A percentile compares a stretch with the other conserved stretches of the same genome.
Evolutionary conservation across 75 land plant genomes (phyloP).

Genomic region (Pinus albicaulis): DNA sequence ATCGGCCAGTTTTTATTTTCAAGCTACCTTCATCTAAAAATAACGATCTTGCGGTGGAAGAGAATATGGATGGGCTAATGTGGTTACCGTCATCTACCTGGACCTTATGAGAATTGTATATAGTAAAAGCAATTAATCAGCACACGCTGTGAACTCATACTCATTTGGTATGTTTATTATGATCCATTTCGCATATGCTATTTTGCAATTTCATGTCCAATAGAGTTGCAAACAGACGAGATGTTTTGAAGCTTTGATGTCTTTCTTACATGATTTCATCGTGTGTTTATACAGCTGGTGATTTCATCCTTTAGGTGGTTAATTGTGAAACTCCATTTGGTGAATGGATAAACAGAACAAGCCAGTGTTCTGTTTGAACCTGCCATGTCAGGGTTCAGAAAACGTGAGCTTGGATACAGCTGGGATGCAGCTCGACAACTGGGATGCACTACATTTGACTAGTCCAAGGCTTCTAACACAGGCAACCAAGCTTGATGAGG

Average conservation of each 20-base stretch:
- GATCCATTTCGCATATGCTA: not conserved
- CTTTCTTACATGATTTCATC: not conserved
- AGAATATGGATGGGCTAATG: not conserved
- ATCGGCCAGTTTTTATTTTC: slow-evolving; percentile 3
- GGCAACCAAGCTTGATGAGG: not conserved
- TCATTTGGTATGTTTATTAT: not conserved
- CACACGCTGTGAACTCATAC: not conserved
- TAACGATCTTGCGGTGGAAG: slow-evolving; percentile 18
- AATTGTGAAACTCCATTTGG: not conserved
- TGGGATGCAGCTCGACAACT: not conserved
- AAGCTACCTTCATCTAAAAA: slow-evolving; percentile 2
- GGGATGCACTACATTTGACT: not conserved
- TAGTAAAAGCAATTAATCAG: not conserved
- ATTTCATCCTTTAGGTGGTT: not conserved
- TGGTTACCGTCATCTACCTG: not conserved
- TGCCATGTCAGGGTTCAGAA: not conserved
- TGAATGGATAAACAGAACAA: slow-evolving; percentile 8
- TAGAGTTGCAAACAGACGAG: not conserved
- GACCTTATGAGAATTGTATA: slow-evolving; percentile 10
- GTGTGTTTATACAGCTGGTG: not conserved
- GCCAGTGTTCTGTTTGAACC: not conserved
- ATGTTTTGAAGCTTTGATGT: not conserved
- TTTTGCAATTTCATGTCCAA: not conserved
- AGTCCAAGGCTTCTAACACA: not conserved
- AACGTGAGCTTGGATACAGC: not conserved